Conservation (phyloP, 768 basidiomycete genomes). For the Hericium erinaceus region DNA sequence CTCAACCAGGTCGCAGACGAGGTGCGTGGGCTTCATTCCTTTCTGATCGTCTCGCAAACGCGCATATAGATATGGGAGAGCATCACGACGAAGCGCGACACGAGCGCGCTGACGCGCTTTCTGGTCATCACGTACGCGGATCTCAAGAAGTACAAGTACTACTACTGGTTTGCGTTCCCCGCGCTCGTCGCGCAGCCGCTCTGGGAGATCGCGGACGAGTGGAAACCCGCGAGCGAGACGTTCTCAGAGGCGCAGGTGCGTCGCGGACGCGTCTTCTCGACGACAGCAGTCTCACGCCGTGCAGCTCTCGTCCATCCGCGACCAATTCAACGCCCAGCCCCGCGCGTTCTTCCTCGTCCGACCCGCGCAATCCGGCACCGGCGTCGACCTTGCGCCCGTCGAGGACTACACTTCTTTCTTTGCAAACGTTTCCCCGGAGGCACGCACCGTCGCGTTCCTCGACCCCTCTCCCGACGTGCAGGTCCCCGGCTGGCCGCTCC, state of each 20-base stretch:
- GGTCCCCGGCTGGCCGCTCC: constrained; percentile 77
- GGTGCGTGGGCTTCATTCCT: constrained; percentile 29
- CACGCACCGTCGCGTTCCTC: constrained; percentile 24
- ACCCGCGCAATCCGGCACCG: constrained; percentile 20
- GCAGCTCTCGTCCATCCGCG: constrained; percentile 45
- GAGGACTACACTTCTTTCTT: constrained; percentile 56
- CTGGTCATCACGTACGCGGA: constrained; percentile 91
- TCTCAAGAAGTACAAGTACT: constrained; percentile 96
- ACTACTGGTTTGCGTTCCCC: constrained; percentile 97
- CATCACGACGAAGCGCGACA: constrained; percentile 41
- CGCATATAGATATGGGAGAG: constrained; percentile 59
- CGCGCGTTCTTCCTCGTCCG: constrained; percentile 59
- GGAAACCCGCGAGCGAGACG: constrained; percentile 39
- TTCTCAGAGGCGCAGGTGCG: constrained; percentile 36
- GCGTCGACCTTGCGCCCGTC: constrained; percentile 38
- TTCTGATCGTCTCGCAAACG: background rate
- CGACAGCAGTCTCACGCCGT: background rate
- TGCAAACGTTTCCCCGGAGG: constrained; percentile 24
- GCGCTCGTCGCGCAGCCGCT: constrained; percentile 83
- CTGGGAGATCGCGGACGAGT: constrained; percentile 75
- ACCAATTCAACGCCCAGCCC: constrained; percentile 32
- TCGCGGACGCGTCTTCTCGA: background rate
- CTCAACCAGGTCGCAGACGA: constrained; percentile 66
- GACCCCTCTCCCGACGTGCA: constrained; percentile 71
- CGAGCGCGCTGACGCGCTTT: constrained; percentile 61